These are phyloP conservation scores for Mortierella sp. DNA, from an alignment of 371 early-diverging fungal genomes.

Conservation along the genomic window DNA sequence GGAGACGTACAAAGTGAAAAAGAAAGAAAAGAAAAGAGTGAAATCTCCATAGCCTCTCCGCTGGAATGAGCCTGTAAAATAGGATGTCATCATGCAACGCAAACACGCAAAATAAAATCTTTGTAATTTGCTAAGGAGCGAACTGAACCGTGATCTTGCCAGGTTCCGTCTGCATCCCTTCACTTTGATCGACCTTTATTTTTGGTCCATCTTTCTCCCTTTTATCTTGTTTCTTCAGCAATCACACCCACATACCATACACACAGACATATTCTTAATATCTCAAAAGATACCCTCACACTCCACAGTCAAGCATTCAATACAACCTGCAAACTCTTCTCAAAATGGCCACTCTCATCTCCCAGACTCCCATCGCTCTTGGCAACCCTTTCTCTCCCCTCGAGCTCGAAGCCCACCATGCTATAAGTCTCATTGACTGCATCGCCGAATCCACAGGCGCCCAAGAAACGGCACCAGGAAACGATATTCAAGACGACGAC, in stretches of 20 bases:
- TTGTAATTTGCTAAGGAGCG: too few relatives aligned
- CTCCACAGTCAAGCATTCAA: neutral
- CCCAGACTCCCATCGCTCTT: conserved; percentile 32
- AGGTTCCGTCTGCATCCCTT: too few relatives aligned
- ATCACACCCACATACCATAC: too few relatives aligned
- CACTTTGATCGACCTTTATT: too few relatives aligned
- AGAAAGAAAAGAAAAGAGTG: too few relatives aligned
- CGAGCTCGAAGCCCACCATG: conserved; percentile 8
- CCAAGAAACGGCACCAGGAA: neutral
- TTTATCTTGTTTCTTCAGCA: too few relatives aligned
- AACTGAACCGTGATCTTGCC: too few relatives aligned
- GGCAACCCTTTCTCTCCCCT: conserved; percentile 44
- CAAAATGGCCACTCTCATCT: conserved; percentile 31
- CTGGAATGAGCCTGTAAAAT: neutral
- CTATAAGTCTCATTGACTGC: too few relatives aligned
- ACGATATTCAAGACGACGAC: conserved; percentile 2
- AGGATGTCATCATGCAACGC: too few relatives aligned
- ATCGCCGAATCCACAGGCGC: neutral
- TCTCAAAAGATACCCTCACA: neutral
- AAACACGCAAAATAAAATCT: too few relatives aligned
- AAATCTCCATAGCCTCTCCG: neutral
- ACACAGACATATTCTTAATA: neutral
- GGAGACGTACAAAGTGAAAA: neutral
- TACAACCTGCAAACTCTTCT: neutral
- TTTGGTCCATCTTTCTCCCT: neutral